phyloP scores from a whole-genome alignment of 176 grass and related monocot genomes.

The Olyra latifolia region DNA sequence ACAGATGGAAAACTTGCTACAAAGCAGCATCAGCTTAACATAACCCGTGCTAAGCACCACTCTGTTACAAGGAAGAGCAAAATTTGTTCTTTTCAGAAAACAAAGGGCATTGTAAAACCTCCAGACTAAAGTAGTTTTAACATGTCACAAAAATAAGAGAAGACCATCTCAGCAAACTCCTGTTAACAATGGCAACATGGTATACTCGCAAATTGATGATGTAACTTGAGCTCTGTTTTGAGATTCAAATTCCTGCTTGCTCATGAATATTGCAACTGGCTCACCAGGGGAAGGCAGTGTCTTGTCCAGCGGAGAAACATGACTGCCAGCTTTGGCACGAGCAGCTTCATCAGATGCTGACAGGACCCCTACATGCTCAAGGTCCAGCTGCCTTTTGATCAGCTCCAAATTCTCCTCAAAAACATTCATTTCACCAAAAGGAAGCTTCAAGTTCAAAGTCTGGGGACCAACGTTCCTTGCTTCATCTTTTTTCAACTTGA shows the following conservation, averaged over 20 bases:
- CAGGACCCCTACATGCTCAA: slow-evolving; percentile 49
- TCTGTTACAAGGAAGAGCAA: neutral
- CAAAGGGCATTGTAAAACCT: neutral
- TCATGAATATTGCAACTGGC: slow-evolving; percentile 50
- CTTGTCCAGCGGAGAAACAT: slow-evolving; percentile 43
- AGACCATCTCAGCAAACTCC: neutral
- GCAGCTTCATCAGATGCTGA: slow-evolving; percentile 29
- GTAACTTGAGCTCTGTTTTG: neutral
- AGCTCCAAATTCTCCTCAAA: slow-evolving; percentile 50
- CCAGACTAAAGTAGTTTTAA: neutral
- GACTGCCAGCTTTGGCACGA: slow-evolving; percentile 33
- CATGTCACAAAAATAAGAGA: neutral
- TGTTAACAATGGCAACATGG: neutral
- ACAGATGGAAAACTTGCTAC: too few relatives aligned
- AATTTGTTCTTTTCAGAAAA: neutral
- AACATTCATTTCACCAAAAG: slow-evolving; percentile 58
- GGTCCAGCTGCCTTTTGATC: slow-evolving; percentile 56
- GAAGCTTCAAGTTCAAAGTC: slow-evolving; percentile 58
- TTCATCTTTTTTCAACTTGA: slow-evolving; percentile 74
- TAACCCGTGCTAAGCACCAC: neutral
- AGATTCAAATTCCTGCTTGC: slow-evolving; percentile 35
- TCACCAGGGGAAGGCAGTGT: slow-evolving; percentile 52
- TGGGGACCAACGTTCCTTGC: slow-evolving; percentile 40
- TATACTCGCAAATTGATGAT: neutral
- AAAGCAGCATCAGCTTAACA: neutral